Evolutionary conservation across 148 eudicot genomes (phyloP).

Genomic region (Diospyros lotus): DNA sequence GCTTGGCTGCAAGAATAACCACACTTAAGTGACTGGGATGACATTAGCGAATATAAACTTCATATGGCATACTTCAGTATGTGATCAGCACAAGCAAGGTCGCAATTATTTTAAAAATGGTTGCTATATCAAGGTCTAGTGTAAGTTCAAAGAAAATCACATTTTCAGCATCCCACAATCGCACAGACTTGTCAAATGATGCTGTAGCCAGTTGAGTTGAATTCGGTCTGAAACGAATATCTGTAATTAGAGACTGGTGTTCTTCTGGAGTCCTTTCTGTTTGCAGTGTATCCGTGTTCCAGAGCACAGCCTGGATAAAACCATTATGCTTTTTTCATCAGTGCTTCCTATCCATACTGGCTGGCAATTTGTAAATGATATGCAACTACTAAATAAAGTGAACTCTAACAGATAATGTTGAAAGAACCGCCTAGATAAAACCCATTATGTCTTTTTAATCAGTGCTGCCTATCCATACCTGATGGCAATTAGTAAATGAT

Average conservation of each 20-base stretch:
- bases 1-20: constrained; percentile 66
- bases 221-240: constrained; percentile 78
- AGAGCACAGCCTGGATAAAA: constrained; percentile 61
- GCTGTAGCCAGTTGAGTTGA: constrained; percentile 79
- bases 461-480: not conserved
- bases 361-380: not conserved
- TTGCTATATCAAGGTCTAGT: not conserved
- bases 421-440: constrained; percentile 60
- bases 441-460: not conserved
- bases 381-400: not conserved
- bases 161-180: constrained; percentile 81
- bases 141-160: constrained; percentile 26
- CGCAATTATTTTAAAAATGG: not conserved
- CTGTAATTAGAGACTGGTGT: constrained; percentile 66
- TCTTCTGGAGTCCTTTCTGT: constrained; percentile 78
- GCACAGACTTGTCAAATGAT: constrained; percentile 76
- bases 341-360: not conserved
- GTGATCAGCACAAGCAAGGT: not conserved
- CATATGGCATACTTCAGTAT: not conserved
- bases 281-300: constrained; percentile 87
- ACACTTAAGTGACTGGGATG: not conserved
- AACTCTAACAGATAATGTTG: too few species aligned
- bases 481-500: not conserved
- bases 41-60: not conserved
- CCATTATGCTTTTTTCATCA: not conserved